Evolutionary conservation across 2,329 filamentous ascomycete genomes (phyloP).

Genomic region (Arthrobotrys conoides): DNA sequence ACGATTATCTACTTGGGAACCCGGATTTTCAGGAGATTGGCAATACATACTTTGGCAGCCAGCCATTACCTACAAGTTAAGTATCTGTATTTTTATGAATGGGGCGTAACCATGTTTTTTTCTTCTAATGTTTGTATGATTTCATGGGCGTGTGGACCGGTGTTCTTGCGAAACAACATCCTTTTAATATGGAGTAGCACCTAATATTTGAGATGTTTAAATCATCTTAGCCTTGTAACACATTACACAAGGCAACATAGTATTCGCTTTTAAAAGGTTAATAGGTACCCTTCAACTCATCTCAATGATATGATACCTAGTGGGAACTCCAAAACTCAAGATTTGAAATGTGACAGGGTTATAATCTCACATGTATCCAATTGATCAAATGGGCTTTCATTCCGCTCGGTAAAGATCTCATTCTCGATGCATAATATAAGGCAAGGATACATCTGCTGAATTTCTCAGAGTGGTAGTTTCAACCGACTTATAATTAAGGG

Average conservation of each 20-base stretch:
- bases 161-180: conserved; percentile 37
- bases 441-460: too few relatives aligned
- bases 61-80: conserved; percentile 31
- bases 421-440: too few relatives aligned
- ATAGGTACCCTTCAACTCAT: background rate
- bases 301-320: too few relatives aligned
- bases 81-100: background rate
- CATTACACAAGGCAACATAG: background rate
- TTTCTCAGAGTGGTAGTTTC: too few relatives aligned
- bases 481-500: too few relatives aligned
- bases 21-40: conserved; percentile 59
- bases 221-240: background rate
- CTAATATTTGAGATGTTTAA: conserved; percentile 17
- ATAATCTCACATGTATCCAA: too few relatives aligned
- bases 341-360: too few relatives aligned
- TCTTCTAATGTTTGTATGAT: conserved; percentile 15
- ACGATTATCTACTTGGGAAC: conserved; percentile 56
- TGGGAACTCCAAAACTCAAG: too few relatives aligned
- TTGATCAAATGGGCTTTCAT: too few relatives aligned
- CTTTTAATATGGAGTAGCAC: conserved; percentile 3
- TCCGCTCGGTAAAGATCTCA: too few relatives aligned
- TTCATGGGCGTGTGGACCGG: conserved; percentile 42
- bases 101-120: background rate
- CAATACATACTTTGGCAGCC: conserved; percentile 50
- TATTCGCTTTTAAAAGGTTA: too few relatives aligned